phyloP scores from a whole-genome alignment of 257 asterid genomes.

The Paulownia fortunei region DNA sequence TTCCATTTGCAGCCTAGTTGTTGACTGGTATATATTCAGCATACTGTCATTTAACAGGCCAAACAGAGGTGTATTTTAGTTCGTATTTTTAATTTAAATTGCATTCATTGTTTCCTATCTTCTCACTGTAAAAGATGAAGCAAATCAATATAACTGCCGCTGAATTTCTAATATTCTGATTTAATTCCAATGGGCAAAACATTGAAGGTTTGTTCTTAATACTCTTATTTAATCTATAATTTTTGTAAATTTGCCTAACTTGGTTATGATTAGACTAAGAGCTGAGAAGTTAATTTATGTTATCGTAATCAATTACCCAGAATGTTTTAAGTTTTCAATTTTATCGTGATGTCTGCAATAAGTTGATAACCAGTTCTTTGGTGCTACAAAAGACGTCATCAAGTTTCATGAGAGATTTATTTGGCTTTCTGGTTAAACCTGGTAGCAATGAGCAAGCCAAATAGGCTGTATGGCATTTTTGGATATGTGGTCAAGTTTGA shows the following conservation, averaged over 20 bases:
- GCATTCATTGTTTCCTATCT: not conserved
- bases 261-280: not conserved
- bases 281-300: not conserved
- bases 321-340: not conserved
- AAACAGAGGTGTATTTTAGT: not conserved
- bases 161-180: not conserved
- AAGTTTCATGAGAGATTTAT: not conserved
- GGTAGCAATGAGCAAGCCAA: not conserved
- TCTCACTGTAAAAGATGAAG: not conserved
- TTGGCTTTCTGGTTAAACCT: slow-evolving; percentile 8
- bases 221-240: not conserved
- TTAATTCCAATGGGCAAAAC: not conserved
- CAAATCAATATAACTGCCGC: not conserved
- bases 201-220: not conserved
- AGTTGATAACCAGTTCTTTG: not conserved
- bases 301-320: not conserved
- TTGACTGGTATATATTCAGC: not conserved
- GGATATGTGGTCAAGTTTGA: not conserved
- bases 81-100: not conserved
- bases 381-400: not conserved
- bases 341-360: not conserved
- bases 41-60: not conserved
- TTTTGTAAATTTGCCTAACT: not conserved
- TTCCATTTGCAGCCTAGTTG: not conserved
- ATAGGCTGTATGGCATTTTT: not conserved